These are phyloP conservation scores for Xylaria venustula DNA, from an alignment of 495 filamentous ascomycete species.

Conservation along the genomic window DNA sequence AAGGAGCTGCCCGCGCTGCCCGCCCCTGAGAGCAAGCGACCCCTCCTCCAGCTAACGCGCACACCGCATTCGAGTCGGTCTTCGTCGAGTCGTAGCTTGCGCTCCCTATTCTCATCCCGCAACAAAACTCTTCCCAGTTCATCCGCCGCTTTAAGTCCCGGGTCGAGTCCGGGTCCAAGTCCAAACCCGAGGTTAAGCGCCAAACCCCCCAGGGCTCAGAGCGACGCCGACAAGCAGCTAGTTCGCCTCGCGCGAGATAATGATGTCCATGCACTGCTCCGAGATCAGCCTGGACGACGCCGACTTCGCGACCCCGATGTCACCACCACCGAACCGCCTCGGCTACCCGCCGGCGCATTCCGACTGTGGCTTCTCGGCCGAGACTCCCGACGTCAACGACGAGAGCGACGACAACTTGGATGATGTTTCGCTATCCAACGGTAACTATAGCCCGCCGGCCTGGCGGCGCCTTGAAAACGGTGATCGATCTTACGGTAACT, in stretches of 20 bases:
- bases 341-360: constrained; percentile 71
- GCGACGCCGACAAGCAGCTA: constrained; percentile 5
- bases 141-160: background rate
- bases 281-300: constrained; percentile 30
- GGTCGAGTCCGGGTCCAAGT: constrained; percentile 1
- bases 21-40: constrained; percentile 29
- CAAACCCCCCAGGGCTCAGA: background rate
- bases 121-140: constrained; percentile 20
- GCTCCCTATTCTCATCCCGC: constrained; percentile 29
- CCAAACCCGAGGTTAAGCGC: background rate
- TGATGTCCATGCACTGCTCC: constrained; percentile 26
- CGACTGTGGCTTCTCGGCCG: constrained; percentile 62
- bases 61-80: constrained; percentile 10
- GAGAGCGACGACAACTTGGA: constrained; percentile 41
- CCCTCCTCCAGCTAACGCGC: constrained; percentile 27
- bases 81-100: constrained; percentile 21
- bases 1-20: constrained; percentile 26
- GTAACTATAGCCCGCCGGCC: constrained; percentile 56
- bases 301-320: constrained; percentile 61
- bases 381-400: constrained; percentile 51
- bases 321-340: constrained; percentile 39
- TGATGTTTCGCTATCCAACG: constrained; percentile 39
- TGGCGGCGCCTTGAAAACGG: constrained; percentile 54
- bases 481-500: constrained; percentile 55
- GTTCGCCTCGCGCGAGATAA: constrained; percentile 13